Conservation (phyloP, 2,329 filamentous ascomycete genomes). For the Curvularia eragrostidis region DNA sequence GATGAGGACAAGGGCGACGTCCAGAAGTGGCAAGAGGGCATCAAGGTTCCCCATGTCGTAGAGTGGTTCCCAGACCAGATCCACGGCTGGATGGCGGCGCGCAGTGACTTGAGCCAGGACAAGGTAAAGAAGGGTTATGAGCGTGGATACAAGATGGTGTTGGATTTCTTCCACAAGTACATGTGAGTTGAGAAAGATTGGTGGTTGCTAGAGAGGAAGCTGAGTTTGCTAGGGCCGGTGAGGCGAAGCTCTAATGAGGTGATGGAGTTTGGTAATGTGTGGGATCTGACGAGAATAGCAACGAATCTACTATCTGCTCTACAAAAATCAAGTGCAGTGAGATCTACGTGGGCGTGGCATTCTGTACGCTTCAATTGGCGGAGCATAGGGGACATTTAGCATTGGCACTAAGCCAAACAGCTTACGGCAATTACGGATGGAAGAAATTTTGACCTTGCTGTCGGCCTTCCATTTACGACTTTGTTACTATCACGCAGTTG, state of each 20-base stretch:
- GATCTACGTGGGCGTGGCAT: background rate
- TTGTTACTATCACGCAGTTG: no score
- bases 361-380: no score
- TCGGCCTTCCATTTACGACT: no score
- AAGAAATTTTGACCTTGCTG: no score
- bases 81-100: constrained; percentile 56
- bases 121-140: constrained; percentile 59
- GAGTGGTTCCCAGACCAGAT: constrained; percentile 59
- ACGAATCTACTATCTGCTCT: background rate
- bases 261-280: background rate
- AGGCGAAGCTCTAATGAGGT: constrained; percentile 31
- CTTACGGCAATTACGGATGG: no score
- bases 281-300: background rate
- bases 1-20: constrained; percentile 63
- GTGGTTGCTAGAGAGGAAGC: constrained; percentile 7
- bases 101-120: constrained; percentile 55
- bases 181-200: constrained; percentile 51
- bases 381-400: no score
- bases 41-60: constrained; percentile 57
- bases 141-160: constrained; percentile 56
- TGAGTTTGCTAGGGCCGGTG: constrained; percentile 28
- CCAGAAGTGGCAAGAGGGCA: constrained; percentile 56
- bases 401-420: no score
- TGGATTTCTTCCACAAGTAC: constrained; percentile 61
- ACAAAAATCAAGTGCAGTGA: background rate